phyloP scores from a whole-genome alignment of 169 alveolate genomes.

The Sarcocystis neurona region DNA sequence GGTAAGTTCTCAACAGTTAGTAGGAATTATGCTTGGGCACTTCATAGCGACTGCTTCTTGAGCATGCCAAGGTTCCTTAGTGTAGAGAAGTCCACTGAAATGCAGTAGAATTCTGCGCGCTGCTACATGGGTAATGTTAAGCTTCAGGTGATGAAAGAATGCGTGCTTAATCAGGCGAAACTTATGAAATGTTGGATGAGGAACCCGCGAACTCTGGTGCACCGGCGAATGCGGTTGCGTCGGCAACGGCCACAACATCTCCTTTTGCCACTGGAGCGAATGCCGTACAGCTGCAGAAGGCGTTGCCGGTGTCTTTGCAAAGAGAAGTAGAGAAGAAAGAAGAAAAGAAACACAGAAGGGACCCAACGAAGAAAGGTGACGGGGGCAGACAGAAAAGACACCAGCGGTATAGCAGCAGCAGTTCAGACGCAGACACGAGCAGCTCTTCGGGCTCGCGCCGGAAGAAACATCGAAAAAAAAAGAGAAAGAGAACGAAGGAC shows the following conservation, averaged over 20 bases:
- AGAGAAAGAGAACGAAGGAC: too few relatives aligned
- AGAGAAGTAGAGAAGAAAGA: too few relatives aligned
- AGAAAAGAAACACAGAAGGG: too few relatives aligned
- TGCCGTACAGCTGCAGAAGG: background rate
- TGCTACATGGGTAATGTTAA: background rate
- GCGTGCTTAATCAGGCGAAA: constrained; percentile 33
- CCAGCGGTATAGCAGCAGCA: too few relatives aligned
- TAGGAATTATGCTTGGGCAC: background rate
- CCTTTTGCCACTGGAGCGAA: constrained; percentile 57
- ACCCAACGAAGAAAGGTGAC: too few relatives aligned
- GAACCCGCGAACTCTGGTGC: background rate
- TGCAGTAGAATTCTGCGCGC: background rate
- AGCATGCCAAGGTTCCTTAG: background rate
- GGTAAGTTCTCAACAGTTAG: background rate
- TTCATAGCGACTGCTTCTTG: background rate
- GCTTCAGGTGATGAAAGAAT: background rate
- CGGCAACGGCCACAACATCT: too few relatives aligned
- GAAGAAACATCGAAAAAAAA: too few relatives aligned
- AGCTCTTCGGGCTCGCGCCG: too few relatives aligned
- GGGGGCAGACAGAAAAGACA: too few relatives aligned
- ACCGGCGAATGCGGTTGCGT: background rate
- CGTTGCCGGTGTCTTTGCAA: too few relatives aligned
- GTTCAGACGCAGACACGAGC: too few relatives aligned
- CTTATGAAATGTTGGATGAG: constrained; percentile 52
- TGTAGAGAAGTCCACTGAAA: background rate